Conservation (phyloP, 139 green algal genomes). For the Volvox africanus region DNA sequence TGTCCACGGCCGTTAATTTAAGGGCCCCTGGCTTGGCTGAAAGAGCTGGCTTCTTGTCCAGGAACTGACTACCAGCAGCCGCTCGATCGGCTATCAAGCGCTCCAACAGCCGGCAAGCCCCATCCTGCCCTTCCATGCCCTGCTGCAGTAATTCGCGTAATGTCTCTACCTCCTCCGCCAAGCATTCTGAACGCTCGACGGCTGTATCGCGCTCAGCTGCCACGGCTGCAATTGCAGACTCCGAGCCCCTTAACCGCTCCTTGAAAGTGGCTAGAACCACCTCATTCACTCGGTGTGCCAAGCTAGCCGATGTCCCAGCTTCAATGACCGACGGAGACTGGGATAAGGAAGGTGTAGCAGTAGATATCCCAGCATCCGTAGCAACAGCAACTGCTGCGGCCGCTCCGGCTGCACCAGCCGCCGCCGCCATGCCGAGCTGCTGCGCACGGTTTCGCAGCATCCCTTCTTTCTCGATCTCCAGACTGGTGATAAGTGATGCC, state of each 20-base stretch:
- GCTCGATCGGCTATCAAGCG: conserved; percentile 8
- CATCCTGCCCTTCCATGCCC: background rate
- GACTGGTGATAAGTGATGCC: background rate
- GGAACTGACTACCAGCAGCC: background rate
- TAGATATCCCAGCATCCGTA: background rate
- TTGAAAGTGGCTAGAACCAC: background rate
- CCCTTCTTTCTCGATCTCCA: background rate
- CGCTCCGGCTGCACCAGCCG: conserved; percentile 28
- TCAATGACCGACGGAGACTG: background rate
- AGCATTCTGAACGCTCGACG: background rate
- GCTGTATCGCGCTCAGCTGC: background rate
- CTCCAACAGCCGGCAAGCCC: background rate
- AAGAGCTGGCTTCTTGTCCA: background rate
- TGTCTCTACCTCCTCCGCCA: conserved; percentile 5
- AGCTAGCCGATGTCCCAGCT: background rate
- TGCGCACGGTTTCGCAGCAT: background rate
- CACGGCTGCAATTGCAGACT: background rate
- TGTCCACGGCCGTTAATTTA: background rate
- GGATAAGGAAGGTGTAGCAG: background rate
- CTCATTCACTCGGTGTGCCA: background rate
- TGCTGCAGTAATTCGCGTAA: conserved; percentile 17
- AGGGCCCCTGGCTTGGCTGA: background rate
- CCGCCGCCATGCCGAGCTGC: conserved; percentile 3
- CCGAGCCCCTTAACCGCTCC: background rate
- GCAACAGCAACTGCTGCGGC: conserved; percentile 9